Base-by-base conservation (phyloP, 345 rosid genomes). In the Iberis pinnata region DNA sequence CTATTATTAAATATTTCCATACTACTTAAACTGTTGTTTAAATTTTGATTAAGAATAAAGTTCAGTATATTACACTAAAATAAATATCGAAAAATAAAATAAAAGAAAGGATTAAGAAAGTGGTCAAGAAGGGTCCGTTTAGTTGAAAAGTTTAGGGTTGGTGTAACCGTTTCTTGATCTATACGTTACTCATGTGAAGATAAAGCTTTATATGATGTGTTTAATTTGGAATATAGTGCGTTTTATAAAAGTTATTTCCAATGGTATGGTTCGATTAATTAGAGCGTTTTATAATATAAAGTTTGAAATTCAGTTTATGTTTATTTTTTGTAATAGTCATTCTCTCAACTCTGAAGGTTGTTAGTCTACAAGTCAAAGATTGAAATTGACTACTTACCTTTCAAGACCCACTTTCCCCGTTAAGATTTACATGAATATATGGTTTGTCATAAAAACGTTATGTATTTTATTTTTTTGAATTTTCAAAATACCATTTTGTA, bases 101-200 rank as follows among this genome's bases (percentile, higher is more conserved):
- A 2, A n/a, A 25, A 16, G 22, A 5, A 31, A 31, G 18, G 7
- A 16, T 16, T 12, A 24, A 48, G 40, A 49, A 43, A n/a, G n/a
- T n/a, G n/a, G n/a, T n/a, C n/a, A n/a, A n/a, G n/a, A n/a, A n/a
- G n/a, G n/a, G n/a, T n/a, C n/a, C n/a, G n/a, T n/a, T n/a, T n/a
- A n/a, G n/a, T n/a, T n/a, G 43, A 51, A 49, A 35, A 31, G 49
- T 29, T 51, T 45, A 60, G 66, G 61, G 29, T 67, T 60, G 71
- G 66, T 67, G 57, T 12, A 67, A 60, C 61, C 40, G 67, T 67
- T 60, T 67, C 71, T 60, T 67, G 67, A 22, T 22, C 6, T 2
- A 1, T 48, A 67, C 66, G 72, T 54, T 67, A 53, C 47, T 53
- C 49, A 22, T 52, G 55, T 38, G 29, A 52, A 15, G n/a, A n/a